These are phyloP conservation scores for Angomonas deanei DNA, from an alignment of 208 protist genomes.

Conservation along the genomic window DNA sequence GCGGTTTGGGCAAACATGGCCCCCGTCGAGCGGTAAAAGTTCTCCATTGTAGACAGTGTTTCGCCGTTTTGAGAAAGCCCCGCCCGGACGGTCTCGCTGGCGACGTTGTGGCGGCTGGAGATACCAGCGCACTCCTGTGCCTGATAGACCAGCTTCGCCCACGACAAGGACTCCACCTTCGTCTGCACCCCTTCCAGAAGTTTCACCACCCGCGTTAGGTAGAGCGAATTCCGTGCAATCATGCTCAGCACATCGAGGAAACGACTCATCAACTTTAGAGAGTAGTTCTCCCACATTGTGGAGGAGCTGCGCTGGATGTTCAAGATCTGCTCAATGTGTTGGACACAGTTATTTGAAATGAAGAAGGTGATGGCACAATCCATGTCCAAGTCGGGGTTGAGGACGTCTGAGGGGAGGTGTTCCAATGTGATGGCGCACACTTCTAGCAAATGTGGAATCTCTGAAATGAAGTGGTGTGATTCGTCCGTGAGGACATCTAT, in stretches of 20 bases:
- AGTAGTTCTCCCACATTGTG: constrained; percentile 68
- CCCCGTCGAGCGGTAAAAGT: neutral
- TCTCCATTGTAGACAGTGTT: neutral
- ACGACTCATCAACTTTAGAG: constrained; percentile 55
- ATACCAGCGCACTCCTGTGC: constrained; percentile 72
- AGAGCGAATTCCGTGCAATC: constrained; percentile 77
- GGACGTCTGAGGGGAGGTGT: constrained; percentile 62
- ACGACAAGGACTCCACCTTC: constrained; percentile 70
- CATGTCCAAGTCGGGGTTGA: constrained; percentile 70
- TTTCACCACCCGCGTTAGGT: constrained; percentile 60
- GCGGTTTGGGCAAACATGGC: neutral
- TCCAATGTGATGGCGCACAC: constrained; percentile 64
- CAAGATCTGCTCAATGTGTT: constrained; percentile 68
- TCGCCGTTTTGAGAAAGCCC: too few relatives aligned
- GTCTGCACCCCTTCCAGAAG: constrained; percentile 65
- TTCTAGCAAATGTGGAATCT: constrained; percentile 70
- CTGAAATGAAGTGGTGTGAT: constrained; percentile 60
- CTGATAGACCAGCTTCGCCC: constrained; percentile 60
- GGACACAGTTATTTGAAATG: constrained; percentile 76
- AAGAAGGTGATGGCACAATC: constrained; percentile 86
- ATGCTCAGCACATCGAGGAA: constrained; percentile 82
- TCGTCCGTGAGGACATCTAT: constrained; percentile 10
- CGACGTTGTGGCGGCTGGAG: neutral
- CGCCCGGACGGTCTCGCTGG: neutral
- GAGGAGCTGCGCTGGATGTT: constrained; percentile 37